Percentiles rank a stretch among this genome's conserved stretches.
Evolutionary conservation across 2,329 filamentous ascomycete species (phyloP).

Genomic region (Colletotrichum kahawae): DNA sequence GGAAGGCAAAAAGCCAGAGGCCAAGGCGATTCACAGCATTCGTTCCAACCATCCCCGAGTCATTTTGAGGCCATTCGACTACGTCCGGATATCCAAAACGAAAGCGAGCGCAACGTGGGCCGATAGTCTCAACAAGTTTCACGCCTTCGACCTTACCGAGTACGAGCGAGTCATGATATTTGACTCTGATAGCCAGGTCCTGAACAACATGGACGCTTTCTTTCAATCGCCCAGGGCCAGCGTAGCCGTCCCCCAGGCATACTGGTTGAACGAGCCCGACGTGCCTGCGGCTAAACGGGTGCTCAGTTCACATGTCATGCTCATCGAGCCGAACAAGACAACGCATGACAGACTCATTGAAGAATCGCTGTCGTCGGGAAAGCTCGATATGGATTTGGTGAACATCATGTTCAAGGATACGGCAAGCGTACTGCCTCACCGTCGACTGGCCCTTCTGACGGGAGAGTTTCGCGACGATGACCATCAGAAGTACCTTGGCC

Average conservation of each 20-base stretch:
- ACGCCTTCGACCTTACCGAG: conserved; percentile 70
- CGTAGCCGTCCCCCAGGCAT: conserved; percentile 73
- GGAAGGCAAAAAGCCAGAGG: neutral
- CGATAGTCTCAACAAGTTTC: conserved; percentile 69
- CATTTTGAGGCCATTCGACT: conserved; percentile 2
- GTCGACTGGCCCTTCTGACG: conserved; percentile 64
- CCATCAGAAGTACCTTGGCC: conserved; percentile 49
- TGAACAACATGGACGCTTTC: conserved; percentile 71
- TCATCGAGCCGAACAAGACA: conserved; percentile 52
- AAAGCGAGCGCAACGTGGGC: conserved; percentile 57
- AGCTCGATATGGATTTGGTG: conserved; percentile 72
- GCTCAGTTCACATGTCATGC: conserved; percentile 57
- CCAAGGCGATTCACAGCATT: neutral
- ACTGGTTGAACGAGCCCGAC: conserved; percentile 66
- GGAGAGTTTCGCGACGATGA: conserved; percentile 64
- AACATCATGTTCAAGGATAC: conserved; percentile 65
- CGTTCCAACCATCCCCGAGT: neutral
- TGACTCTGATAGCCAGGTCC: conserved; percentile 68
- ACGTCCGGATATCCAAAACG: conserved; percentile 4
- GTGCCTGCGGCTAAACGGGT: conserved; percentile 45
- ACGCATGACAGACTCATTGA: conserved; percentile 41
- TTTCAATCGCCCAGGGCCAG: conserved; percentile 68
- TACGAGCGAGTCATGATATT: conserved; percentile 56
- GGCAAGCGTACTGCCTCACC: conserved; percentile 68
- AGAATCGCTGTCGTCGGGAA: conserved; percentile 35